Percentiles rank a stretch among this genome's conserved stretches.
Conservation (phyloP, 164 flowering plant species). For the Macadamia integrifolia region DNA sequence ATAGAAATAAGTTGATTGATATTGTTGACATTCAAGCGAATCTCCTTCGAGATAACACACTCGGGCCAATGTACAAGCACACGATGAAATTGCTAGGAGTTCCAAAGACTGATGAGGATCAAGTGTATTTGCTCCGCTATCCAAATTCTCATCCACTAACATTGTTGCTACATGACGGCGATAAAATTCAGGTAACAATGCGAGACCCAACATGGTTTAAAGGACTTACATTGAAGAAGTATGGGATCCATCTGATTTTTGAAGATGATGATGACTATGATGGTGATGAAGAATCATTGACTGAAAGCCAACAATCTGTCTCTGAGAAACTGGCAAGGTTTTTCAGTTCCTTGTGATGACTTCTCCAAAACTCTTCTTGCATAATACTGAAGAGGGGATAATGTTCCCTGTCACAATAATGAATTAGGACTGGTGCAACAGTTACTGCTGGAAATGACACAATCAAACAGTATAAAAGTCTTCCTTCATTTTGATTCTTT, state of each 20-base stretch:
- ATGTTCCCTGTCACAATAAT: no score
- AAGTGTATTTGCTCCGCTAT: conserved; percentile 10
- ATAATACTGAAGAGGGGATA: no score
- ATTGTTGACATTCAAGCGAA: conserved; percentile 27
- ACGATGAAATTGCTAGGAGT: conserved; percentile 24
- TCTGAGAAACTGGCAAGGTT: no score
- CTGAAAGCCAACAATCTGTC: no score
- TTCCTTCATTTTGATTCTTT: no score
- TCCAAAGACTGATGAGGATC: conserved; percentile 27
- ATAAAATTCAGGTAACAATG: conserved; percentile 16
- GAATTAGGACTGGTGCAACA: no score
- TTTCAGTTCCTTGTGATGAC: no score
- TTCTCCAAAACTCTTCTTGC: no score
- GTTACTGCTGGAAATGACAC: no score
- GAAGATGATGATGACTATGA: conserved; percentile 37
- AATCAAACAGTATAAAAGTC: no score
- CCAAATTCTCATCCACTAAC: conserved; percentile 15
- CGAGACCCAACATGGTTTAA: conserved; percentile 10
- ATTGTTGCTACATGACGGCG: conserved; percentile 27
- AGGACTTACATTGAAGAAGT: conserved; percentile 26
- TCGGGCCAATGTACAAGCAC: conserved; percentile 7
- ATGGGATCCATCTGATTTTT: conserved; percentile 34
- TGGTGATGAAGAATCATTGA: conserved; percentile 5
- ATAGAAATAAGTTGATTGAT: conserved; percentile 15
- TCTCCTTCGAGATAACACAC: conserved; percentile 16